These are phyloP conservation scores for Durotheca rogersii DNA, from an alignment of 495 filamentous ascomycete species.

Conservation along the genomic window DNA sequence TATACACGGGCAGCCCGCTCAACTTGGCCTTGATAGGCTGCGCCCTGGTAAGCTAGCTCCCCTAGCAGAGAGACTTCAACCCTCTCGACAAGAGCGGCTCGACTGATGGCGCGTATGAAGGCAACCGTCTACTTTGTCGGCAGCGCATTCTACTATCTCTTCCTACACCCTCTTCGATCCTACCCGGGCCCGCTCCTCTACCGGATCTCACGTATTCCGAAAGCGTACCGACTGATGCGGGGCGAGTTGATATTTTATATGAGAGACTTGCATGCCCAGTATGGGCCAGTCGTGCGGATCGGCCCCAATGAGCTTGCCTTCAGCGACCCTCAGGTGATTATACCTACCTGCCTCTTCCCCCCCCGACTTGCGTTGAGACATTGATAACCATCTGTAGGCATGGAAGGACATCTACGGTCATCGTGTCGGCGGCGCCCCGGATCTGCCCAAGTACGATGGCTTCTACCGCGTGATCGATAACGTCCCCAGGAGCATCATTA, in stretches of 20 bases:
- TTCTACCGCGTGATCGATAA: slow-evolving; percentile 29
- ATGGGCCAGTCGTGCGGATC: slow-evolving; percentile 52
- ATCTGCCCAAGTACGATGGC: slow-evolving; percentile 31
- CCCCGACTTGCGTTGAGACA: neutral
- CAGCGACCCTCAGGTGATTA: slow-evolving; percentile 26
- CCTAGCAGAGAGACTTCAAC: neutral
- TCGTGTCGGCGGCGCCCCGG: slow-evolving; percentile 21
- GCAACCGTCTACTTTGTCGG: slow-evolving; percentile 3
- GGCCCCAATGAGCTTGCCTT: slow-evolving; percentile 49
- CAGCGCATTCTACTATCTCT: slow-evolving; percentile 39
- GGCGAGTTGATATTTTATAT: slow-evolving; percentile 38
- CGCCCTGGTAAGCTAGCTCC: slow-evolving; percentile 15
- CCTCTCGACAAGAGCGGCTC: neutral
- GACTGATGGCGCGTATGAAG: slow-evolving; percentile 11
- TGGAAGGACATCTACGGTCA: slow-evolving; percentile 53
- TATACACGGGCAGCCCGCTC: slow-evolving; percentile 12
- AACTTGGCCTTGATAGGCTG: slow-evolving; percentile 14
- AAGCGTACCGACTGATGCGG: neutral
- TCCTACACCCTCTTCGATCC: slow-evolving; percentile 44
- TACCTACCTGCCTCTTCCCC: neutral
- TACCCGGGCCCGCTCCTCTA: slow-evolving; percentile 45
- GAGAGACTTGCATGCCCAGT: slow-evolving; percentile 42
- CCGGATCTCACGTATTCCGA: slow-evolving; percentile 30
- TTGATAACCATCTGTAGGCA: slow-evolving; percentile 28
- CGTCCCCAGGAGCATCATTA: slow-evolving; percentile 28